A percentile compares a stretch with the other conserved stretches of the same genome.
Conservation (phyloP, 2,329 filamentous ascomycete species). For the Ophiocordyceps camponoti-floridani region DNA sequence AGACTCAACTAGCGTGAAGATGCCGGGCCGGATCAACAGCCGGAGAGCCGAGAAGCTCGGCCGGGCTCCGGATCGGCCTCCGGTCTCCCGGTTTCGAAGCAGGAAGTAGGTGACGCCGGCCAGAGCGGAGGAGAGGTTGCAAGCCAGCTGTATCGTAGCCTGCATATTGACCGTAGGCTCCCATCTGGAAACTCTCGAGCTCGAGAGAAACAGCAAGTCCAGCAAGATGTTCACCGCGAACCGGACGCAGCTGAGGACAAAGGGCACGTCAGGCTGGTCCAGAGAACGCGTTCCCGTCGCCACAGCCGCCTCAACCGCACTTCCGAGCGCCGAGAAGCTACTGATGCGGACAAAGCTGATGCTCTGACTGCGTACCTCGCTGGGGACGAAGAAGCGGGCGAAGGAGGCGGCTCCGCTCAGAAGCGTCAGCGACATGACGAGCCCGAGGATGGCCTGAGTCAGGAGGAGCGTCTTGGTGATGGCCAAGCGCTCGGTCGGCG, state of each 20-base stretch:
- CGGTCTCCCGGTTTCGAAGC: constrained; percentile 9
- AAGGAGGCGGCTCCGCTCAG: constrained; percentile 33
- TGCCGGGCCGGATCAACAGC: constrained; percentile 36
- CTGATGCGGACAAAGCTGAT: constrained; percentile 47
- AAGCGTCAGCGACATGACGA: constrained; percentile 42
- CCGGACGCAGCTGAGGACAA: constrained; percentile 45
- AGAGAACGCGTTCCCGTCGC: constrained; percentile 43
- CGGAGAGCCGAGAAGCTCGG: constrained; percentile 26
- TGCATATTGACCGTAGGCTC: constrained; percentile 45
- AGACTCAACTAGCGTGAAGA: constrained; percentile 44
- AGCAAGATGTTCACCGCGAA: constrained; percentile 50
- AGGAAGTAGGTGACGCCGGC: constrained; percentile 43
- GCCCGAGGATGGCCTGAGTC: constrained; percentile 38
- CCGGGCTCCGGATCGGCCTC: background rate
- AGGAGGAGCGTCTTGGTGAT: constrained; percentile 46
- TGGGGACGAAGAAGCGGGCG: constrained; percentile 40
- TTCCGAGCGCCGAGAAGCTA: constrained; percentile 43
- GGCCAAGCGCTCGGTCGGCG: constrained; percentile 29
- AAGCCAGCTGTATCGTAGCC: constrained; percentile 43
- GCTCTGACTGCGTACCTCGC: constrained; percentile 33
- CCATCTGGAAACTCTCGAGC: constrained; percentile 37
- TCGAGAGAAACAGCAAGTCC: constrained; percentile 48
- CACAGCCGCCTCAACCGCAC: constrained; percentile 45
- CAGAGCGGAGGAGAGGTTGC: constrained; percentile 35
- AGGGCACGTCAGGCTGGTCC: constrained; percentile 50